Base-by-base conservation (phyloP, 1,139 yeast genomes). In the Candida dubliniensis region DNA sequence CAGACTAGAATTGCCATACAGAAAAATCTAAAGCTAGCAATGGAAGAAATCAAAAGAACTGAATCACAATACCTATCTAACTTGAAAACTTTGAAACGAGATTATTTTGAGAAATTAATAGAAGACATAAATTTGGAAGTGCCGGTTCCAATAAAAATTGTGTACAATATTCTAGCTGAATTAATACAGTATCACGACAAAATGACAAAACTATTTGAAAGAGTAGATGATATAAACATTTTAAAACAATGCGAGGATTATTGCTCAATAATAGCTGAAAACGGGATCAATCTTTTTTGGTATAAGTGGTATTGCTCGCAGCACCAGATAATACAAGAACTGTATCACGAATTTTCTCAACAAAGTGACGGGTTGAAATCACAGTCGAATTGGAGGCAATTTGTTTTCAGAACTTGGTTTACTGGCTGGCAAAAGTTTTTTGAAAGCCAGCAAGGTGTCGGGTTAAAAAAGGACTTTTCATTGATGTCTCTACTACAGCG, bases 401-500 rank as follows among this genome's bases (percentile, higher is more conserved):
- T 37, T 15, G 24, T 37, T 9, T 26, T 33, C n/a, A 29, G 29
- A 6, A 32, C 34, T 2, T 65, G 62, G 62, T 38, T 57, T 25
- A 54, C 52, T 40, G 76, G 74, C 2, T 67, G 68, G 59, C 71
- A 66, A 41, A 60, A 54, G 34, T 72, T 73, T 45, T 55, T 76
- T 9, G 78, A 74, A 52, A 67, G 74, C 1, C 65, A 76, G 0
- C 79, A 75, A 47, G 67, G 71, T 2, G 38, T 46, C 0, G 47
- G 57, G 0, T 61, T 55, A 23, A 60, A 58, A 3, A 47, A 40
- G 58, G 83, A 78, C 53, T 58, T 77, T 18, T 74, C 81, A 0
- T 73, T 77, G 37, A 51, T 63, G 11, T 79, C 86, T 0, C 64
- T 81, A 40, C 59, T 79, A 31, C 81, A 79, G 49, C 71, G 72